These are phyloP conservation scores for Periglandula ipomoeae DNA, from an alignment of 2,329 filamentous ascomycete genomes.

Conservation along the genomic window DNA sequence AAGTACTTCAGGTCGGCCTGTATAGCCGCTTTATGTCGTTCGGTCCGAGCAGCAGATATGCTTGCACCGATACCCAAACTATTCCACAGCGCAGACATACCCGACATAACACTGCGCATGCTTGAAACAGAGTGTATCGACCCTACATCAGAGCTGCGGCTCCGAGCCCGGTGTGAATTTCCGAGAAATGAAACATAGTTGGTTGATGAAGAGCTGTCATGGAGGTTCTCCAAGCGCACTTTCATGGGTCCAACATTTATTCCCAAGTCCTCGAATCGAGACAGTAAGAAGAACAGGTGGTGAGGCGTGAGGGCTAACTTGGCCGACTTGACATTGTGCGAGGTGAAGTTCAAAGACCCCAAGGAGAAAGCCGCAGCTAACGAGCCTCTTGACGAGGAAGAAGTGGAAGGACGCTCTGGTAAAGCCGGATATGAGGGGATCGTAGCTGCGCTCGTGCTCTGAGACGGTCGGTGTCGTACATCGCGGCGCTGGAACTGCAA, in stretches of 20 bases:
- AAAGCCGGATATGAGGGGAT: slow-evolving; percentile 47
- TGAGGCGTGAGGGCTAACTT: slow-evolving; percentile 91
- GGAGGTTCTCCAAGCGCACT: slow-evolving; percentile 86
- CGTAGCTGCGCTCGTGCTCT: slow-evolving; percentile 51
- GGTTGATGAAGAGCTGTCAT: slow-evolving; percentile 74
- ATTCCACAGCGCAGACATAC: slow-evolving; percentile 89
- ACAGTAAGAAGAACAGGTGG: slow-evolving; percentile 92
- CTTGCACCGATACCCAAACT: slow-evolving; percentile 75
- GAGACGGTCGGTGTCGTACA: slow-evolving; percentile 59
- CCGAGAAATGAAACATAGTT: slow-evolving; percentile 96
- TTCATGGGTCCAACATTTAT: slow-evolving; percentile 95
- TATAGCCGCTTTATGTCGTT: slow-evolving; percentile 79
- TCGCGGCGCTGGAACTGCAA: slow-evolving; percentile 71
- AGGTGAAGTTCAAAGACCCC: slow-evolving; percentile 75
- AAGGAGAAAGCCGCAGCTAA: slow-evolving; percentile 82
- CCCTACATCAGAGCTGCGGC: slow-evolving; percentile 70
- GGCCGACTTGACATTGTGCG: slow-evolving; percentile 75
- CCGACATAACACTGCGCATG: slow-evolving; percentile 93
- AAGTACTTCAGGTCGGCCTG: slow-evolving; percentile 89
- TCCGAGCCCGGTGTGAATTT: slow-evolving; percentile 66
- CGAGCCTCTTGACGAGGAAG: slow-evolving; percentile 61
- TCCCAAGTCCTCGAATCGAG: slow-evolving; percentile 84
- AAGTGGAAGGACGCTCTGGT: slow-evolving; percentile 54
- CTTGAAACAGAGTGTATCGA: slow-evolving; percentile 95
- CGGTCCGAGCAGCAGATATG: slow-evolving; percentile 71